Conservation (phyloP, 2,329 filamentous ascomycete genomes). For the Catunica adiposa region DNA sequence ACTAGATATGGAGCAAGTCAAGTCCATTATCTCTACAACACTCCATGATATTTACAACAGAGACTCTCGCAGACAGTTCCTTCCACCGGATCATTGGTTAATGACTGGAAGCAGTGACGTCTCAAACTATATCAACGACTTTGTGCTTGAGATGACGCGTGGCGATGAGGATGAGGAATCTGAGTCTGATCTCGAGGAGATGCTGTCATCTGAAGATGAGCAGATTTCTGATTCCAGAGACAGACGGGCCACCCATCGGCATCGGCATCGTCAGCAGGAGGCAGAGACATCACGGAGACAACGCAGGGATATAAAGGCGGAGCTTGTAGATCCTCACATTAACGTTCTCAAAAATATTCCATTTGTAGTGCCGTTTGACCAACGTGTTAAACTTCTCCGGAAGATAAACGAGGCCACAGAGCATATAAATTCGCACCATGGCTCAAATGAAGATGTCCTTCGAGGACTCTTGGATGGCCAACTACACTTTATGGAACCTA, state of each 20-base stretch:
- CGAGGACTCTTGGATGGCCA: neutral
- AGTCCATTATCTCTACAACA: constrained; percentile 61
- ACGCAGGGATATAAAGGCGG: constrained; percentile 54
- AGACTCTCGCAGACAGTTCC: constrained; percentile 73
- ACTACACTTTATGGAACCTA: no score
- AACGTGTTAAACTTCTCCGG: constrained; percentile 79
- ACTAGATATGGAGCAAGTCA: constrained; percentile 60
- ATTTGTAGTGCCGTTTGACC: constrained; percentile 87
- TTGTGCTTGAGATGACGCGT: constrained; percentile 78
- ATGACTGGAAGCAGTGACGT: constrained; percentile 84
- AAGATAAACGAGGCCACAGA: constrained; percentile 42
- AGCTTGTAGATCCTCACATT: constrained; percentile 59
- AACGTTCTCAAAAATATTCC: constrained; percentile 93
- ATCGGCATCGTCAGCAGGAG: neutral
- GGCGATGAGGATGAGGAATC: constrained; percentile 29
- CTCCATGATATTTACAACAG: constrained; percentile 82
- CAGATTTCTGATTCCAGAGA: no score
- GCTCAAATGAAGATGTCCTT: no score
- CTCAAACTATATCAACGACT: constrained; percentile 68
- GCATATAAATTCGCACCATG: no score
- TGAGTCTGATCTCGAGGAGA: neutral
- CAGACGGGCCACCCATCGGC: no score
- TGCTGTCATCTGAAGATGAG: no score
- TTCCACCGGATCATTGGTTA: constrained; percentile 76
- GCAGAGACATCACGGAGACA: constrained; percentile 22